Conservation (phyloP, 2,329 filamentous ascomycete genomes). For the Thielaviopsis ethacetica region DNA sequence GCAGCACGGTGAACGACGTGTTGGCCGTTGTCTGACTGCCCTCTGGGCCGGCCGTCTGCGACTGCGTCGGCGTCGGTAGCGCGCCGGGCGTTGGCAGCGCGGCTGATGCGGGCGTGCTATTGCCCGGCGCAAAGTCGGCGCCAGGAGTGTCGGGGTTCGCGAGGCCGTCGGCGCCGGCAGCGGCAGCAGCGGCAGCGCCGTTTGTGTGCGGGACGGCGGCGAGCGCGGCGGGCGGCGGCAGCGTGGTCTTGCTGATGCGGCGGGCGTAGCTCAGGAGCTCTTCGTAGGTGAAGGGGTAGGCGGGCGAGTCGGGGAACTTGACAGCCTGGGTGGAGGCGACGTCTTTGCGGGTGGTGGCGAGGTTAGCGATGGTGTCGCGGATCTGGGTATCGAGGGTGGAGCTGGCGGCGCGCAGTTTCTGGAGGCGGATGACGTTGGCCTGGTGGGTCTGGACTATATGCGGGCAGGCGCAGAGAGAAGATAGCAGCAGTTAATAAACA, state of each 20-base stretch:
- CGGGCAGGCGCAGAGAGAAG: neutral
- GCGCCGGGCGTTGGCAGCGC: slow-evolving; percentile 14
- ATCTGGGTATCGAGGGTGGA: slow-evolving; percentile 54
- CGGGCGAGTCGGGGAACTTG: slow-evolving; percentile 32
- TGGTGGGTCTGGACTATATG: slow-evolving; percentile 54
- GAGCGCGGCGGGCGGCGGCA: slow-evolving; percentile 38
- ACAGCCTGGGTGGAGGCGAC: slow-evolving; percentile 48
- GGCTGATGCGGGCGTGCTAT: slow-evolving; percentile 15
- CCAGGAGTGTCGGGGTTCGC: slow-evolving; percentile 19
- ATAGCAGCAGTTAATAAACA: neutral
- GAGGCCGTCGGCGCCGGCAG: slow-evolving; percentile 18
- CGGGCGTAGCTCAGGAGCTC: slow-evolving; percentile 65
- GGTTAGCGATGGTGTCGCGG: slow-evolving; percentile 49
- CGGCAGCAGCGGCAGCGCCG: slow-evolving; percentile 19
- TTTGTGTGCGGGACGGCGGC: slow-evolving; percentile 23
- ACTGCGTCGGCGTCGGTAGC: slow-evolving; percentile 13
- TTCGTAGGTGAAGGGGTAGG: slow-evolving; percentile 46
- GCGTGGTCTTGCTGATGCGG: slow-evolving; percentile 63
- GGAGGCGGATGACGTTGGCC: slow-evolving; percentile 52
- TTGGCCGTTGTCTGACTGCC: slow-evolving; percentile 17
- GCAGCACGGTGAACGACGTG: slow-evolving; percentile 26
- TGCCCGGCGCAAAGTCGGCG: slow-evolving; percentile 21
- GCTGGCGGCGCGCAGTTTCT: slow-evolving; percentile 49
- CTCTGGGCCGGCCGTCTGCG: slow-evolving; percentile 15
- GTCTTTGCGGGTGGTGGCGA: slow-evolving; percentile 58